Base-by-base conservation (phyloP, 805 yeast species). In the Schwanniomyces sp. region DNA sequence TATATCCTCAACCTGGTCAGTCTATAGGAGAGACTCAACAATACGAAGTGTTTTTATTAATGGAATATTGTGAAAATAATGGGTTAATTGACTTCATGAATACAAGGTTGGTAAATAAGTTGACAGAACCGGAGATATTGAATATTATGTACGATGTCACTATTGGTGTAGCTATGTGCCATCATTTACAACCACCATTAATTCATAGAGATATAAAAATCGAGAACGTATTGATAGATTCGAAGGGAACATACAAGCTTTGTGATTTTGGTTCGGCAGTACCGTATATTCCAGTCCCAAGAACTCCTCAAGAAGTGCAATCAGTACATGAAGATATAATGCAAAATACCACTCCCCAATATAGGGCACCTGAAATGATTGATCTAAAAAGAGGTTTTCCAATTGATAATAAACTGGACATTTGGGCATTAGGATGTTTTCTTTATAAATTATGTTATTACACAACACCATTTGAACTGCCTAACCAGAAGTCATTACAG, bases 181-280 rank as follows among this genome's bases (percentile, higher is more conserved):
- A 88, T 64, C 82, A 86, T 34, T 62, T 88, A 29, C 62, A 58
- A 34, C 91, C 91, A 5, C 87, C 91, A 0, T 70, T 88, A 51
- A 71, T 88, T 24, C 96, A 88, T 63, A 70, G 94, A 52, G 96
- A 88, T 66, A 84, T 88, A 52, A 88, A 88, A 63, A 88, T 88
- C 54, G 96, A 88, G 65, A 88, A 88, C 59, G 91, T 88, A 5
- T 69, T 88, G 53, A 74, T 88, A 7, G 81, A 85, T 24, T 76
- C 68, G 2, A 69, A 76, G 40, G 80, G 84, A 2, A 75, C 74
- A 26, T 88, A 74, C 63, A 88, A 88, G 64, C 66, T 88, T 24
- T 86, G 92, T 67, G 96, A 88, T 67, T 88, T 88, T 69, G 96
- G 96, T 2, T 85, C 91, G 2, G 86, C 91, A 0, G 84, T 86